Evolutionary conservation across 2,329 filamentous ascomycete species (phyloP).

Genomic region (Aspergillus quadricinctus): DNA sequence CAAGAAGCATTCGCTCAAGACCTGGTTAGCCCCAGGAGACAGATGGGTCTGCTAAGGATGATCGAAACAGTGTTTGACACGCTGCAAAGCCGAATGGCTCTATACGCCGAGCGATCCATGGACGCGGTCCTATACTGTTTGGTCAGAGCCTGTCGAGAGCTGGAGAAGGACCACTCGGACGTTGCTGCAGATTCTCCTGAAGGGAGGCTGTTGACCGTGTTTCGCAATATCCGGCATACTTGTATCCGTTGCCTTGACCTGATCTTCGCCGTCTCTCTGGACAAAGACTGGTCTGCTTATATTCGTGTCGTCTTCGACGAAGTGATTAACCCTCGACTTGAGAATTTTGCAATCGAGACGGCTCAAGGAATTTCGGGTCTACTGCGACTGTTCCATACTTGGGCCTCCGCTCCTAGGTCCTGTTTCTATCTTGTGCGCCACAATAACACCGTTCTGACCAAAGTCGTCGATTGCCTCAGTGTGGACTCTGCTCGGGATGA

Average conservation of each 20-base stretch:
- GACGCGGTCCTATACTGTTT: constrained; percentile 79
- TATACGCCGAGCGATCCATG: constrained; percentile 65
- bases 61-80: constrained; percentile 80
- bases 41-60: constrained; percentile 90
- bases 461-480: constrained; percentile 67
- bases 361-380: constrained; percentile 83
- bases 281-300: constrained; percentile 69
- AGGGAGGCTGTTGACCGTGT: constrained; percentile 27
- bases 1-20: constrained; percentile 55
- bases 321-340: constrained; percentile 70
- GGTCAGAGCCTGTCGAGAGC: constrained; percentile 60
- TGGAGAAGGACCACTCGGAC: constrained; percentile 30
- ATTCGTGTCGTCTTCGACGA: constrained; percentile 67
- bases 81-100: constrained; percentile 67
- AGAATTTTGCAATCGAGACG: constrained; percentile 76
- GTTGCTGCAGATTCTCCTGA: constrained; percentile 27
- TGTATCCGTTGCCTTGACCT: constrained; percentile 79
- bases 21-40: constrained; percentile 66
- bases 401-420: constrained; percentile 65
- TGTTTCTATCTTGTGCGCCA: constrained; percentile 66
- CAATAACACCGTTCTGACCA: constrained; percentile 57
- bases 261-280: constrained; percentile 68
- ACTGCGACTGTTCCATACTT: constrained; percentile 74
- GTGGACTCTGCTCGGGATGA: constrained; percentile 75
- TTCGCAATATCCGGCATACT: constrained; percentile 48